These are phyloP conservation scores for Xylaria sp. DNA, from an alignment of 2,329 filamentous ascomycete genomes.

Conservation along the genomic window DNA sequence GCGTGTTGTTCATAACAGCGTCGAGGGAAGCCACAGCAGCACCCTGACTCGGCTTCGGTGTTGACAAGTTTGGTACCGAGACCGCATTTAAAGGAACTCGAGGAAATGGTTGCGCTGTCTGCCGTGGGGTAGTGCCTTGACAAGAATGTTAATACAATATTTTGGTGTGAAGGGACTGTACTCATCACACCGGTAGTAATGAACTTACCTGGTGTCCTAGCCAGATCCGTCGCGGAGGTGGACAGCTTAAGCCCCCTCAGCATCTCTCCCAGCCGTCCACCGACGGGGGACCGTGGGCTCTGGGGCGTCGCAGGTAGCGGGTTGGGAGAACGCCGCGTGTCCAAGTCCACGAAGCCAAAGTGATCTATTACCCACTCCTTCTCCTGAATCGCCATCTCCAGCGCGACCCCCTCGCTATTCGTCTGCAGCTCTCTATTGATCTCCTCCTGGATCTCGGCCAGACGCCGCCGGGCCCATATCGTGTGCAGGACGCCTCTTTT, in stretches of 20 bases:
- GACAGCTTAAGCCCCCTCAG: constrained; percentile 81
- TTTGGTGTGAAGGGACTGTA: constrained; percentile 45
- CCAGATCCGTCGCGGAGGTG: constrained; percentile 75
- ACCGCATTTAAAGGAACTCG: constrained; percentile 52
- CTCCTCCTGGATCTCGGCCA: constrained; percentile 80
- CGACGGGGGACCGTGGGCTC: constrained; percentile 72
- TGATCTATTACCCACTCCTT: constrained; percentile 86
- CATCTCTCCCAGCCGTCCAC: constrained; percentile 81
- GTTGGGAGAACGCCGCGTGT: constrained; percentile 41
- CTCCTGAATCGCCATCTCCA: constrained; percentile 86
- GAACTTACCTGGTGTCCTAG: constrained; percentile 62
- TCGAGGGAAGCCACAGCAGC: constrained; percentile 54
- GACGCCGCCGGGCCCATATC: constrained; percentile 86
- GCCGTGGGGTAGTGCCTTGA: constrained; percentile 25
- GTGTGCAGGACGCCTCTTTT: constrained; percentile 88
- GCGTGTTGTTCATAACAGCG: constrained; percentile 52
- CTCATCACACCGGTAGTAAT: not conserved
- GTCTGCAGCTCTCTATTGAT: constrained; percentile 77
- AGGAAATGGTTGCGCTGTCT: constrained; percentile 29
- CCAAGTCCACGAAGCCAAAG: constrained; percentile 71
- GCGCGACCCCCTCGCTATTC: constrained; percentile 83
- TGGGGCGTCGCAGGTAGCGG: constrained; percentile 54
- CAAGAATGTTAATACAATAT: constrained; percentile 16
- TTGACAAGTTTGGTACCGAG: constrained; percentile 24
- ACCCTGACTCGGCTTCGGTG: constrained; percentile 27